phyloP scores from a whole-genome alignment of 2,329 filamentous ascomycete species.

The Nigrospora osmanthi region DNA sequence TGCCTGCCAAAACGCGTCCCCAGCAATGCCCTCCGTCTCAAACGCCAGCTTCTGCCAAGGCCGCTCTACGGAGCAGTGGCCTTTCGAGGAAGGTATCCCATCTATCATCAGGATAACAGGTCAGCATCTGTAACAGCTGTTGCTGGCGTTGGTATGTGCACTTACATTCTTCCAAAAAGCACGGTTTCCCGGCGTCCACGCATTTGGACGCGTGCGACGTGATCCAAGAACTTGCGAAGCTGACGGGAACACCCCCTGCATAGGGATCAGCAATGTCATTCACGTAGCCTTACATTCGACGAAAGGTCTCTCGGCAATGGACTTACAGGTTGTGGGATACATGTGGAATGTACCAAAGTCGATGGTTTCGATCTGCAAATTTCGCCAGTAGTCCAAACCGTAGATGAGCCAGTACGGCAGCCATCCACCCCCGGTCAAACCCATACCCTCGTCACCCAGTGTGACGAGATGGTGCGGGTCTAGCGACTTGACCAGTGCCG shows the following conservation, averaged over 20 bases:
- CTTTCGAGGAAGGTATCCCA: slow-evolving; percentile 3
- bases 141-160: not conserved
- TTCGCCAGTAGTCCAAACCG: slow-evolving; percentile 41
- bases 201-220: slow-evolving; percentile 26
- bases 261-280: not conserved
- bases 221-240: slow-evolving; percentile 27
- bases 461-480: slow-evolving; percentile 56
- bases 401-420: slow-evolving; percentile 39
- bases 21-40: slow-evolving; percentile 14
- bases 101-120: not conserved
- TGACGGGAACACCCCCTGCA: slow-evolving; percentile 6
- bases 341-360: slow-evolving; percentile 42
- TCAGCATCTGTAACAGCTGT: not conserved
- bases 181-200: slow-evolving; percentile 28
- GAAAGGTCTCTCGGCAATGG: too few species aligned
- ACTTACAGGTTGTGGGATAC: slow-evolving; percentile 22
- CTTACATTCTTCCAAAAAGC: slow-evolving; percentile 31
- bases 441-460: slow-evolving; percentile 49
- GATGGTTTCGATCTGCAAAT: slow-evolving; percentile 39
- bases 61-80: slow-evolving; percentile 17
- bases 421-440: slow-evolving; percentile 34
- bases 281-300: too few species aligned
- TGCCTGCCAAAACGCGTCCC: slow-evolving; percentile 20
- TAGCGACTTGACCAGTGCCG: slow-evolving; percentile 55
- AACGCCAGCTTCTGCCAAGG: slow-evolving; percentile 19